These are phyloP conservation scores for Leptographium galeiforme DNA, from an alignment of 2,329 filamentous ascomycete genomes.

Conservation along the genomic window DNA sequence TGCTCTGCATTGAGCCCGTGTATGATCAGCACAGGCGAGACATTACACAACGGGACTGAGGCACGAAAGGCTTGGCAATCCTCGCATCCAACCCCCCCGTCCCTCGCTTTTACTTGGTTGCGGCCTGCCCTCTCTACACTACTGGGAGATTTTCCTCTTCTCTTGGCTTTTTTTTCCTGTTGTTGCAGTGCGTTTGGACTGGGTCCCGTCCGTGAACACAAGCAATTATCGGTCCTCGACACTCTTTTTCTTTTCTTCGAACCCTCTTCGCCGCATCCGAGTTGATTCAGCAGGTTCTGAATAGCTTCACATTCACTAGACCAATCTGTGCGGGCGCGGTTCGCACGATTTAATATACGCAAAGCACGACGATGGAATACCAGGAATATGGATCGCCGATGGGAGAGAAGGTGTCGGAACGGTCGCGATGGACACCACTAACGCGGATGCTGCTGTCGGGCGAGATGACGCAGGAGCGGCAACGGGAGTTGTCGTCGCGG, in stretches of 20 bases:
- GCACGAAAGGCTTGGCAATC: slow-evolving; percentile 21
- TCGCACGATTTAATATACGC: too few species aligned
- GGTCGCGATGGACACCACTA: slow-evolving; percentile 70
- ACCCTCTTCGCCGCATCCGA: background rate
- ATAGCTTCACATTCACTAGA: background rate
- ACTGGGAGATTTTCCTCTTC: background rate
- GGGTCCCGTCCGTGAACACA: background rate
- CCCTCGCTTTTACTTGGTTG: background rate
- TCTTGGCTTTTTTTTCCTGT: background rate
- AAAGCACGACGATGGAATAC: slow-evolving; percentile 18
- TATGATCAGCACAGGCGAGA: slow-evolving; percentile 27
- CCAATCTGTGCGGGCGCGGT: too few species aligned
- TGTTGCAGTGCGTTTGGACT: slow-evolving; percentile 7
- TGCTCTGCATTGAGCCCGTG: slow-evolving; percentile 5
- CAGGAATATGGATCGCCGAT: slow-evolving; percentile 17
- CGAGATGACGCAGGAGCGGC: slow-evolving; percentile 63
- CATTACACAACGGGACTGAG: slow-evolving; percentile 25
- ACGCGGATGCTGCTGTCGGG: slow-evolving; percentile 73
- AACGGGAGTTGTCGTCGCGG: slow-evolving; percentile 51
- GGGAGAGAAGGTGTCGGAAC: slow-evolving; percentile 40
- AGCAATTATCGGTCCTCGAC: background rate
- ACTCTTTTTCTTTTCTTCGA: background rate
- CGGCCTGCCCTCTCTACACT: too few species aligned
- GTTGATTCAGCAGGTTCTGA: background rate
- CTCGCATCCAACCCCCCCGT: slow-evolving; percentile 16